Evolutionary conservation across 2,329 filamentous ascomycete genomes (phyloP).

Genomic region (Canariomyces notabilis): DNA sequence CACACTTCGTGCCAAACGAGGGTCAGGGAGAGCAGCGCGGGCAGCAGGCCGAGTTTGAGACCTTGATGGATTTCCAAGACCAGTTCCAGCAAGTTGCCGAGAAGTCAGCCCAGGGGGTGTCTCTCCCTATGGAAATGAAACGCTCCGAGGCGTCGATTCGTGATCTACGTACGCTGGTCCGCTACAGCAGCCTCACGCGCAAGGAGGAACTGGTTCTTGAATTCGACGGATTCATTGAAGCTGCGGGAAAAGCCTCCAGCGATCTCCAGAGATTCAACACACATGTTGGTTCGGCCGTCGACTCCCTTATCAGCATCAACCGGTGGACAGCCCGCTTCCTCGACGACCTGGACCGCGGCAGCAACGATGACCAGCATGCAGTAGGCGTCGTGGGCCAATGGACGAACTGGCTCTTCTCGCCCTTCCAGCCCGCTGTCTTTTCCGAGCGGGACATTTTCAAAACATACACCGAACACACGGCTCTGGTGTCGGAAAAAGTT

Average conservation of each 20-base stretch:
- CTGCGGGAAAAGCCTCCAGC: slow-evolving; percentile 57
- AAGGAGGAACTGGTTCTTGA: slow-evolving; percentile 68
- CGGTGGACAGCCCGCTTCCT: slow-evolving; percentile 69
- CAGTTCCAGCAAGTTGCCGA: slow-evolving; percentile 72
- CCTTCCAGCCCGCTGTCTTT: slow-evolving; percentile 58
- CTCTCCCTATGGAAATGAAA: slow-evolving; percentile 74
- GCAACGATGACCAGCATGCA: slow-evolving; percentile 29
- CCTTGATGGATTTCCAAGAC: slow-evolving; percentile 68
- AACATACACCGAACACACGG: slow-evolving; percentile 70
- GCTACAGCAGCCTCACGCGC: slow-evolving; percentile 62
- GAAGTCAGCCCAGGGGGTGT: slow-evolving; percentile 58
- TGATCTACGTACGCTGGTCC: slow-evolving; percentile 67
- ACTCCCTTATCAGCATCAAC: slow-evolving; percentile 69
- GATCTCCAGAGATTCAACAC: slow-evolving; percentile 72
- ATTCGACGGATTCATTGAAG: slow-evolving; percentile 70
- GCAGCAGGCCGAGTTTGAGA: slow-evolving; percentile 60
- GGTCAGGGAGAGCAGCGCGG: slow-evolving; percentile 21
- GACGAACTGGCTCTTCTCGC: slow-evolving; percentile 47
- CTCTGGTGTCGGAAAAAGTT: slow-evolving; percentile 65
- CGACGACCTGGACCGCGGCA: slow-evolving; percentile 49
- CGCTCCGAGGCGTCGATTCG: slow-evolving; percentile 68
- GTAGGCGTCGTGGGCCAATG: slow-evolving; percentile 34
- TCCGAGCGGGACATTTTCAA: slow-evolving; percentile 61
- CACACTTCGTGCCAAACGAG: slow-evolving; percentile 21
- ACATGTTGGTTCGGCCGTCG: slow-evolving; percentile 67